Evolutionary conservation across 768 basidiomycete genomes (phyloP).

Genomic region (Boletus rufocinnamomeus): DNA sequence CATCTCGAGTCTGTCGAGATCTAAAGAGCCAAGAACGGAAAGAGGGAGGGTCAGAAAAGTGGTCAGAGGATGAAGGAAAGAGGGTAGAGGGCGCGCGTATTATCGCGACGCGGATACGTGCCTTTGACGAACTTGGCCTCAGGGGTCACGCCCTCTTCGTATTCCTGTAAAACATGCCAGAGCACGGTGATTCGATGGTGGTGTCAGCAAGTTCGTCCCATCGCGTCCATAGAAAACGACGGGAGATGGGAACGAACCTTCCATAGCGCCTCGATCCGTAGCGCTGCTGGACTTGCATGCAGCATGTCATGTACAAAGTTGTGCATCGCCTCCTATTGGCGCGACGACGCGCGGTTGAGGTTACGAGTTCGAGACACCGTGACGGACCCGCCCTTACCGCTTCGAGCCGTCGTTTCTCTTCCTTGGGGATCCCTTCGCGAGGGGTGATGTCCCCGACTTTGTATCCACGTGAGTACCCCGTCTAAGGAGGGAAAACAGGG

Average conservation of each 20-base stretch:
- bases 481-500: neutral
- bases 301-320: slow-evolving; percentile 90
- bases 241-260: slow-evolving; percentile 41
- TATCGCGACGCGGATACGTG: slow-evolving; percentile 18
- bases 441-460: slow-evolving; percentile 95
- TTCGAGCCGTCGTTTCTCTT: slow-evolving; percentile 78
- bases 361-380: neutral
- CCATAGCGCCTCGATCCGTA: slow-evolving; percentile 72
- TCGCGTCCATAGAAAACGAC: too few species aligned
- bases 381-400: slow-evolving; percentile 42
- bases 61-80: neutral
- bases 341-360: neutral
- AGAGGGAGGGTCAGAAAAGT: neutral
- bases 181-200: neutral
- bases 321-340: slow-evolving; percentile 77
- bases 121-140: slow-evolving; percentile 92
- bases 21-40: slow-evolving; percentile 40
- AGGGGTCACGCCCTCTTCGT: slow-evolving; percentile 36
- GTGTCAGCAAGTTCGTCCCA: neutral
- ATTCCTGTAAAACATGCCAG: too few species aligned
- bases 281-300: slow-evolving; percentile 68
- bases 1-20: slow-evolving; percentile 88
- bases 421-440: slow-evolving; percentile 79
- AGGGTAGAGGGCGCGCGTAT: neutral
- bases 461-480: neutral